Evolutionary conservation across 768 basidiomycete species (phyloP).

Genomic region (Pulveroboletus sp.): DNA sequence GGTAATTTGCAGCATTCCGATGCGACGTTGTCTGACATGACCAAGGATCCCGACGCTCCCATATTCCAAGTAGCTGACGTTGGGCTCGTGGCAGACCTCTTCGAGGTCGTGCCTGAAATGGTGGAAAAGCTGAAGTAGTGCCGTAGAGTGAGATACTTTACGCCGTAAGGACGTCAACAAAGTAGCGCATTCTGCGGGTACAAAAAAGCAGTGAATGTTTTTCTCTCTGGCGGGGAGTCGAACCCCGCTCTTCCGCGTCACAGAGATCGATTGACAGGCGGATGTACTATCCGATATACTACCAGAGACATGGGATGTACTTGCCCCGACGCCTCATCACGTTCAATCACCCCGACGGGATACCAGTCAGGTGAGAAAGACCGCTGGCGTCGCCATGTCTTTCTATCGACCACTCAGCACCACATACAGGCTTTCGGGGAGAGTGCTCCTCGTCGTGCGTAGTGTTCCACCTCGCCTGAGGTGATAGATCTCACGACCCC

Average conservation of each 20-base stretch:
- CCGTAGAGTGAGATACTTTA: conserved; percentile 5
- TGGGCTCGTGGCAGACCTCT: conserved; percentile 91
- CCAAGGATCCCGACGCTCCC: conserved; percentile 91
- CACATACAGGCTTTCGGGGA: conserved; percentile 27
- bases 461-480: neutral
- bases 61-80: conserved; percentile 99
- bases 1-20: conserved; percentile 35
- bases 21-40: conserved; percentile 9
- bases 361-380: neutral
- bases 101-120: conserved; percentile 86
- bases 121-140: conserved; percentile 75
- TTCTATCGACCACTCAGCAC: conserved; percentile 27
- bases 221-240: conserved; percentile 44
- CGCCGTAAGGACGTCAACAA: conserved; percentile 11
- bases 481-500: conserved; percentile 3
- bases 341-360: too few relatives aligned
- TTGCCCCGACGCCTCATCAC: neutral
- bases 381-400: conserved; percentile 13
- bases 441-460: conserved; percentile 28
- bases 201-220: neutral
- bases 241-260: conserved; percentile 39
- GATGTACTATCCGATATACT: conserved; percentile 51
- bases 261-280: conserved; percentile 35
- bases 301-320: conserved; percentile 28
- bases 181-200: too few relatives aligned